phyloP scores from a whole-genome alignment of 163 green algal genomes.

The Scenedesmus sp. region DNA sequence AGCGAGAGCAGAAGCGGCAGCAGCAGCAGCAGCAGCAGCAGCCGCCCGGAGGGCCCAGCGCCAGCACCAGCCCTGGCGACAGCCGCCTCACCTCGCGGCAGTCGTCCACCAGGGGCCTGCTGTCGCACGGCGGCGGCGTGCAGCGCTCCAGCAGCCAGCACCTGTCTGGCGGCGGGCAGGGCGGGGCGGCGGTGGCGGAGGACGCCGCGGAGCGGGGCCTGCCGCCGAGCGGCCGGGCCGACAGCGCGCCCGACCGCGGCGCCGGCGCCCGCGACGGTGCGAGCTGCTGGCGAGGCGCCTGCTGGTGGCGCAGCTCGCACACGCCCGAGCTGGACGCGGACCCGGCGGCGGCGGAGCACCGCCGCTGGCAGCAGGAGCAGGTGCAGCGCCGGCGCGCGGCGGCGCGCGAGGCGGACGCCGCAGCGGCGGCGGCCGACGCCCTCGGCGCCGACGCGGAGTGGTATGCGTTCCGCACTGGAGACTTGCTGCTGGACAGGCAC shows the following conservation, averaged over 20 bases:
- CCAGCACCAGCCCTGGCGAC: conserved; percentile 8
- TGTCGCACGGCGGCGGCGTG: background rate
- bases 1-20: background rate
- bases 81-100: conserved; percentile 20
- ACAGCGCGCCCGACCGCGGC: too few relatives aligned
- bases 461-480: conserved; percentile 22
- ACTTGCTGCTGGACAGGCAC: conserved; percentile 42
- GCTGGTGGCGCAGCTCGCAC: too few relatives aligned
- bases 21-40: conserved; percentile 3
- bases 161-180: too few relatives aligned
- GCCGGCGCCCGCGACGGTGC: too few relatives aligned
- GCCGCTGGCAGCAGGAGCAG: background rate
- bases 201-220: too few relatives aligned
- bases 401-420: background rate
- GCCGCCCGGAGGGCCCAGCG: background rate
- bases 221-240: too few relatives aligned
- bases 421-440: background rate
- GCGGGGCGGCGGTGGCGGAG: too few relatives aligned
- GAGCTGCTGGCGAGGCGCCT: too few relatives aligned
- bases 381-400: background rate
- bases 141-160: conserved; percentile 26
- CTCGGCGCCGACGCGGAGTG: conserved; percentile 36
- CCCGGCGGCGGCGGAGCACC: too few relatives aligned
- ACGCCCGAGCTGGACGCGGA: too few relatives aligned
- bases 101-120: conserved; percentile 1